A percentile compares a stretch with the other conserved stretches of the same genome.
Evolutionary conservation across 1,139 yeast genomes (phyloP).

Genomic region (Pichia sp.): DNA sequence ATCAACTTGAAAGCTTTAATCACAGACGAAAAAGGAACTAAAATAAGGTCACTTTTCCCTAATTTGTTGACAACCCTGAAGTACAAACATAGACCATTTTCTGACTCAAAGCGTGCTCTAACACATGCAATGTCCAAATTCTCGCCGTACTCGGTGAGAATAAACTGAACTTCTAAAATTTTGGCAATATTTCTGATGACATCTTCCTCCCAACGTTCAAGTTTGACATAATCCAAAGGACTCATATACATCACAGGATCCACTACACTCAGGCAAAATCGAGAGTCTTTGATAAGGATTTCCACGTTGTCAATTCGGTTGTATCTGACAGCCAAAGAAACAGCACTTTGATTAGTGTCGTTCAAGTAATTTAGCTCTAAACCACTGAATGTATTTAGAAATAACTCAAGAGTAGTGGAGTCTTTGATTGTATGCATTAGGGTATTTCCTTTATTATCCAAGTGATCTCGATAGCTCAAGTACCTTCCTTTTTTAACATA

Average conservation of each 20-base stretch:
- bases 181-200: constrained; percentile 43
- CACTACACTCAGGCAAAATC: constrained; percentile 43
- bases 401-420: constrained; percentile 22
- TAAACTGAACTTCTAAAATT: constrained; percentile 41
- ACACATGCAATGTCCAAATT: constrained; percentile 33
- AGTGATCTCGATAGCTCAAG: constrained; percentile 55
- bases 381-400: constrained; percentile 36
- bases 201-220: constrained; percentile 24
- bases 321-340: constrained; percentile 48
- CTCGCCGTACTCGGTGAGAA: constrained; percentile 31
- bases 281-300: constrained; percentile 42
- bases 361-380: constrained; percentile 68
- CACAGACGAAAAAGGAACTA: constrained; percentile 23
- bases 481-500: constrained; percentile 31
- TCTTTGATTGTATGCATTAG: constrained; percentile 62
- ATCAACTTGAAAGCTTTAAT: constrained; percentile 26
- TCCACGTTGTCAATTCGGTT: constrained; percentile 58
- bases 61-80: constrained; percentile 20
- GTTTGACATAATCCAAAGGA: constrained; percentile 50
- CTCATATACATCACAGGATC: constrained; percentile 42
- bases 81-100: constrained; percentile 38
- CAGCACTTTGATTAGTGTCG: constrained; percentile 28
- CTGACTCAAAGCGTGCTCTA: constrained; percentile 34
- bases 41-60: constrained; percentile 17
- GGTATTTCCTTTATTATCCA: constrained; percentile 71